These are phyloP conservation scores for Botryotinia globosa DNA, from an alignment of 2,329 filamentous ascomycete genomes.

Conservation along the genomic window DNA sequence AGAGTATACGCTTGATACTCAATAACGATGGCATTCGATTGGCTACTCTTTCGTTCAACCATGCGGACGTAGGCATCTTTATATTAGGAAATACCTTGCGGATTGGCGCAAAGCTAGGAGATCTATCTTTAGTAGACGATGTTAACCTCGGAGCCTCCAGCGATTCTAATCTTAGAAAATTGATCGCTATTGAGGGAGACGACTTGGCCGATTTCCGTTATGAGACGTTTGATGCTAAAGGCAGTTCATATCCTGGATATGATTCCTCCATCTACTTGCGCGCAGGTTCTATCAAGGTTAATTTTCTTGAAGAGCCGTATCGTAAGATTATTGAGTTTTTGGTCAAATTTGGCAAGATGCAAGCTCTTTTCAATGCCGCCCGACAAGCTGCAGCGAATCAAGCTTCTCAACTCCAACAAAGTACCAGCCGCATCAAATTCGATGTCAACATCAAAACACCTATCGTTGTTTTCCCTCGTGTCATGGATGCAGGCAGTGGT, in stretches of 20 bases:
- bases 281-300: conserved; percentile 92
- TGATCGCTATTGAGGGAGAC: conserved; percentile 93
- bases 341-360: conserved; percentile 99
- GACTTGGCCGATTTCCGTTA: conserved; percentile 97
- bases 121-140: conserved; percentile 86
- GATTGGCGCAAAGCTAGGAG: conserved; percentile 80
- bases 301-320: conserved; percentile 96
- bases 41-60: conserved; percentile 87
- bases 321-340: conserved; percentile 97
- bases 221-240: conserved; percentile 82
- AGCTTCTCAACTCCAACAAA: conserved; percentile 89
- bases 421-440: conserved; percentile 85
- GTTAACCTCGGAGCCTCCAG: conserved; percentile 85
- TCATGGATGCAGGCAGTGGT: conserved; percentile 65
- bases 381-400: conserved; percentile 91
- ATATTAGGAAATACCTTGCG: conserved; percentile 83
- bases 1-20: conserved; percentile 88
- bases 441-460: conserved; percentile 92
- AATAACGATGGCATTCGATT: conserved; percentile 97
- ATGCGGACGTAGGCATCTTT: conserved; percentile 88
- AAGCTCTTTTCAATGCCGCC: conserved; percentile 96
- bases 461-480: conserved; percentile 89
- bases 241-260: conserved; percentile 80
- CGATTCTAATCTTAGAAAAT: conserved; percentile 74
- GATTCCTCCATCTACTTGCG: conserved; percentile 88